Evolutionary conservation across 2,329 filamentous ascomycete species (phyloP).

Genomic region (Cladosporium sp.): DNA sequence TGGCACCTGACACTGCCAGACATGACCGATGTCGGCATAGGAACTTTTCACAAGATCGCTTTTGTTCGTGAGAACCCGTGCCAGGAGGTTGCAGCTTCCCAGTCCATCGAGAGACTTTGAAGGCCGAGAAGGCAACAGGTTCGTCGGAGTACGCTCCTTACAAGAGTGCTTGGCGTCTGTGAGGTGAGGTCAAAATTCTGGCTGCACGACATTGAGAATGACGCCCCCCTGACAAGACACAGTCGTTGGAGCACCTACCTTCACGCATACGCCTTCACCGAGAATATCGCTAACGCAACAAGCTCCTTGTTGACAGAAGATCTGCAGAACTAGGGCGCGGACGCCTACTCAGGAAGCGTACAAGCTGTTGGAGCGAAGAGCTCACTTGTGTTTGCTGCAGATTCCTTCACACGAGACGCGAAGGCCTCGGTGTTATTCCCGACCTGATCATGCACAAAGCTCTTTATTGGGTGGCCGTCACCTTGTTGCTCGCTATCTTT

Average conservation of each 20-base stretch:
- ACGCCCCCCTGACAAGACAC: not conserved
- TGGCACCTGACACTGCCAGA: not conserved
- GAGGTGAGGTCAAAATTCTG: not conserved
- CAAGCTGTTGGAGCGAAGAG: not conserved
- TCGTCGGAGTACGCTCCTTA: constrained; percentile 3
- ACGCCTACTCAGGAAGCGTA: not conserved
- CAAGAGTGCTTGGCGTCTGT: not conserved
- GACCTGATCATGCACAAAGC: not conserved
- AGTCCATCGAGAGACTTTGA: not conserved
- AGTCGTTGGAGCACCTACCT: not conserved
- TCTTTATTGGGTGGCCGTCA: not conserved
- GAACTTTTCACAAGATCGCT: not conserved
- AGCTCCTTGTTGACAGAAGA: not conserved
- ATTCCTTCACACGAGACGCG: not conserved
- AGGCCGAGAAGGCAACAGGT: not conserved
- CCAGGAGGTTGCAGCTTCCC: not conserved
- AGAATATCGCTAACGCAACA: not conserved
- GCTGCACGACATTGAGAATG: not conserved
- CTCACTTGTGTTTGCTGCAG: constrained; percentile 3
- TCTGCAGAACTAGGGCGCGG: not conserved
- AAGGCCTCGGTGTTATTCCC: constrained; percentile 5
- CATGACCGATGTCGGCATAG: not conserved
- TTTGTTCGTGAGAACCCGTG: not conserved
- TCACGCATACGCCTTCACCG: not conserved
- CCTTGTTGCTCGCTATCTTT: not conserved